A percentile compares a stretch with the other conserved stretches of the same genome.
These are phyloP conservation scores for Porcisia deanei DNA, from an alignment of 208 protist species.

Conservation along the genomic window DNA sequence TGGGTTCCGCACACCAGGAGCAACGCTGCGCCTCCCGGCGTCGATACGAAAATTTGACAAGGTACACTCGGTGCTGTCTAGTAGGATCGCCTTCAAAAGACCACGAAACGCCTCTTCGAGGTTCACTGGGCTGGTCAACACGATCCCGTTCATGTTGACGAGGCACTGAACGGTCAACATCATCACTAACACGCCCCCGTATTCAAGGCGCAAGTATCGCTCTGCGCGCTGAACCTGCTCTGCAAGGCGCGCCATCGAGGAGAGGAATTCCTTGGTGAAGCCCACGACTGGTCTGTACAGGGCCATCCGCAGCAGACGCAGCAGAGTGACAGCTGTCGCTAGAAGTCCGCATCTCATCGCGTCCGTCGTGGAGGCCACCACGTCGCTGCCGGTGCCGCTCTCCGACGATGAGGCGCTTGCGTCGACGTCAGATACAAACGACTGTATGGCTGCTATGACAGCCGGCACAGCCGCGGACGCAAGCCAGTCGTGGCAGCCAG, in stretches of 20 bases:
- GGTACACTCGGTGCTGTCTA: slow-evolving; percentile 44
- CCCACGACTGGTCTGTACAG: slow-evolving; percentile 49
- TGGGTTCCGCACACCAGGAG: slow-evolving; percentile 14
- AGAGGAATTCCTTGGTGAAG: slow-evolving; percentile 35
- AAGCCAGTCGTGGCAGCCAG: slow-evolving; percentile 52
- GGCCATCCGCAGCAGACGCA: slow-evolving; percentile 68
- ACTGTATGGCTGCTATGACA: slow-evolving; percentile 53
- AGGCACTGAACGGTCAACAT: slow-evolving; percentile 65
- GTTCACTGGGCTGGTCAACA: slow-evolving; percentile 38
- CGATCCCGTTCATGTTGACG: slow-evolving; percentile 76
- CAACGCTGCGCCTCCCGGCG: not conserved
- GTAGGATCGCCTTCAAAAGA: slow-evolving; percentile 54
- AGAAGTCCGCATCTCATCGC: slow-evolving; percentile 45
- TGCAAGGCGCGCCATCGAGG: slow-evolving; percentile 42
- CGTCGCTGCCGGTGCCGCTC: slow-evolving; percentile 5
- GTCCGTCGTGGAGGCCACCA: slow-evolving; percentile 3
- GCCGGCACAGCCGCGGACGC: slow-evolving; percentile 60
- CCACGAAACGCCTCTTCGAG: slow-evolving; percentile 37
- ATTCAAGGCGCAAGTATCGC: slow-evolving; percentile 47
- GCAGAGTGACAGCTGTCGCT: slow-evolving; percentile 41
- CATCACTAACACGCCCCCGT: slow-evolving; percentile 76
- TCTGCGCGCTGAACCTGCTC: slow-evolving; percentile 52
- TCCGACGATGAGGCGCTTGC: not conserved
- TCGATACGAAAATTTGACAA: slow-evolving; percentile 24
- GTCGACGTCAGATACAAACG: slow-evolving; percentile 38